Evolutionary conservation across 2,329 filamentous ascomycete genomes (phyloP), one percentile per base, ranked within the genome.

Genomic region (Reticulascus tulasneorum): DNA sequence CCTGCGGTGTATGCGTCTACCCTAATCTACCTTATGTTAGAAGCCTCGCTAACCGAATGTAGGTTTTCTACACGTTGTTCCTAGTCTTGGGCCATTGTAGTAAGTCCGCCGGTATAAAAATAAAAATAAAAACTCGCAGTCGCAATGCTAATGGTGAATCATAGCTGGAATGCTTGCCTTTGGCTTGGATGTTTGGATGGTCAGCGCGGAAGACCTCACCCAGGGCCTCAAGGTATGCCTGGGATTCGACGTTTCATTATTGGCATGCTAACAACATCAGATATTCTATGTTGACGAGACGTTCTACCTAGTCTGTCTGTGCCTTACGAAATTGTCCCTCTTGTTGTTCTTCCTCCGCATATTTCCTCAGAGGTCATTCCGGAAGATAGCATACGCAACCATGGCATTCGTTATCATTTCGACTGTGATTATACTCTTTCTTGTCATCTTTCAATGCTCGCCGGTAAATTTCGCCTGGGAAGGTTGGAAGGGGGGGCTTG

Each of bases 111-210:
- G 2, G 10, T 10, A 10, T 11, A 17, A n/a, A n/a, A n/a, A n/a
- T n/a, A n/a, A n/a, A n/a, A n/a, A n/a, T n/a, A n/a, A n/a, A n/a
- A n/a, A n/a, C n/a, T n/a, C n/a, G n/a, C n/a, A n/a, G n/a, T n/a
- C n/a, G n/a, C n/a, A n/a, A n/a, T n/a, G n/a, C n/a, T n/a, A n/a
- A n/a, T n/a, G n/a, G n/a, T n/a, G 25, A 15, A 7, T 5, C 5
- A 9, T 30, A 56, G 58, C 50, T 15, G 48, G 53, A 2, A 33
- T 47, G 1, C 26, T 48, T 3, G 55, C 49, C 1, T 62, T 63
- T 23, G 62, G 62, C 5, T 51, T 57, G 13, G 62, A 66, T 34
- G 53, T 64, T 3, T 66, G 62, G 62, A 56, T 53, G 12, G 45
- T 64, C 1, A 29, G 50, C 7, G 28, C 43, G 6, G 44, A 51